These are phyloP conservation scores for Tylopilus rubrobrunneus DNA, from an alignment of 768 basidiomycete species.

Conservation along the genomic window DNA sequence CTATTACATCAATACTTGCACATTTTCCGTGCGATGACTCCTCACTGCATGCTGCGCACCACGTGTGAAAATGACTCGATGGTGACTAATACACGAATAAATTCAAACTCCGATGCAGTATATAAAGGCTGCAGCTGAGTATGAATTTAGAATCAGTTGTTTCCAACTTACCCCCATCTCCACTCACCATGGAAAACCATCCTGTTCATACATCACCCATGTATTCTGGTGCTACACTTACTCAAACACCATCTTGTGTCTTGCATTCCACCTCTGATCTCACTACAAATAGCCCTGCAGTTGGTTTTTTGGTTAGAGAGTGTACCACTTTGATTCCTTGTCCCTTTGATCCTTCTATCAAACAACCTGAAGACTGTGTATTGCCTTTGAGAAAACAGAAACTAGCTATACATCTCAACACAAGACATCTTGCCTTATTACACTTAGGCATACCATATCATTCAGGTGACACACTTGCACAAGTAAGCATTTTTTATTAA, in stretches of 20 bases:
- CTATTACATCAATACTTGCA: neutral
- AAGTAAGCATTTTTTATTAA: constrained; percentile 6
- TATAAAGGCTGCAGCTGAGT: constrained; percentile 8
- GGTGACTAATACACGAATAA: neutral
- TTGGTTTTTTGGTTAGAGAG: constrained; percentile 4
- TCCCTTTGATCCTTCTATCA: neutral
- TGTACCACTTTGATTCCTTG: neutral
- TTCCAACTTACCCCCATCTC: neutral
- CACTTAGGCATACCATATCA: neutral
- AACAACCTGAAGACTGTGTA: neutral
- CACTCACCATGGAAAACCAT: neutral
- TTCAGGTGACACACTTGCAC: neutral
- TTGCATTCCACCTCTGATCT: neutral
- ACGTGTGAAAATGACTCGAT: neutral
- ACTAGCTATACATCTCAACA: constrained; percentile 17
- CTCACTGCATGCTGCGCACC: neutral
- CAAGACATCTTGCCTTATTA: constrained; percentile 11
- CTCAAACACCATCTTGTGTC: neutral
- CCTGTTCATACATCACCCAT: constrained; percentile 3
- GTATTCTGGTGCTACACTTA: neutral
- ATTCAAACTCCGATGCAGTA: constrained; percentile 17
- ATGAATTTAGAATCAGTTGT: neutral
- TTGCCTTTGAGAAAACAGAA: constrained; percentile 3
- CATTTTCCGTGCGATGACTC: neutral
- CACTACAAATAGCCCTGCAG: neutral